Evolutionary conservation across 306 rosid genomes (phyloP).

Genomic region (Crotalaria pallida): DNA sequence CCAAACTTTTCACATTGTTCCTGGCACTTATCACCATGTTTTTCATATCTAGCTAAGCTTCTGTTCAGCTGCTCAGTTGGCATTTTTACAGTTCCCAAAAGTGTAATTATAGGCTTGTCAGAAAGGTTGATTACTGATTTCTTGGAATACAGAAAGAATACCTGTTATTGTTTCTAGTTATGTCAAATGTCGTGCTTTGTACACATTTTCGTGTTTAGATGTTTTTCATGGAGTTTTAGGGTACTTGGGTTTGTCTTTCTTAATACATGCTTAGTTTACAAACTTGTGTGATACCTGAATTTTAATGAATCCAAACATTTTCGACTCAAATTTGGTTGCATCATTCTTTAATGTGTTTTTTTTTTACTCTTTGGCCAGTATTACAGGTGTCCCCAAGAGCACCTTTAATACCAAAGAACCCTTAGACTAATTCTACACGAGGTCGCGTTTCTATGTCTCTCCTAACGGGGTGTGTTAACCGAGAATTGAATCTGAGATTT

Average conservation of each 20-base stretch:
- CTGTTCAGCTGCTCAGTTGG: neutral
- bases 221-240: neutral
- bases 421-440: too few relatives aligned
- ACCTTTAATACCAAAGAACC: too few relatives aligned
- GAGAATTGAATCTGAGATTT: too few relatives aligned
- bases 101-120: slow-evolving; percentile 8
- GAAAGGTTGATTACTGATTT: slow-evolving; percentile 9
- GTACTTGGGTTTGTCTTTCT: neutral
- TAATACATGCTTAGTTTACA: neutral
- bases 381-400: too few relatives aligned
- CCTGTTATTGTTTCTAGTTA: neutral
- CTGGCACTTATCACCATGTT: slow-evolving; percentile 36
- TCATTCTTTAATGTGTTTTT: too few relatives aligned
- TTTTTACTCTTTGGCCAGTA: too few relatives aligned
- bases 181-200: neutral
- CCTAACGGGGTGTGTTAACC: too few relatives aligned
- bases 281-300: neutral
- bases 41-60: slow-evolving; percentile 30
- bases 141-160: neutral
- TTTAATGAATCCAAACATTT: too few relatives aligned
- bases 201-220: slow-evolving; percentile 18
- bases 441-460: too few relatives aligned
- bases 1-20: slow-evolving; percentile 36
- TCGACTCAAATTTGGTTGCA: too few relatives aligned
- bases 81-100: slow-evolving; percentile 12